Base-by-base conservation (phyloP, 805 yeast genomes). In the Barnettozyma populi region DNA sequence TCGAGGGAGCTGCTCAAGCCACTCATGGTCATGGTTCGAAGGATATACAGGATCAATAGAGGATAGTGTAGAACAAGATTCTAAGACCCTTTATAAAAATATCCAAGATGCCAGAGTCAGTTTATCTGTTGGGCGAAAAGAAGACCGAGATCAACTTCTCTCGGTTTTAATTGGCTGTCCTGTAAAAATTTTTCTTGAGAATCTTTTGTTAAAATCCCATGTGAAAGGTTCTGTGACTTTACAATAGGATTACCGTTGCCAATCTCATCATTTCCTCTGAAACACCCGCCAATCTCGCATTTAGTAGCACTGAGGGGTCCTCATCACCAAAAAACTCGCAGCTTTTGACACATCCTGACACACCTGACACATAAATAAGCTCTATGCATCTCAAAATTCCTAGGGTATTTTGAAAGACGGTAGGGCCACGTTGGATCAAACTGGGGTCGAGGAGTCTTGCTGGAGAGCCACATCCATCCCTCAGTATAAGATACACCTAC, bases 351-450 rank as follows among this genome's bases (percentile, higher is more conserved):
- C 27, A 37, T 37, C 11, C 27, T 37, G 29, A 13, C 41, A 37
- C 41, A 37, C 11, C 27, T 37, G 29, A 13, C 41, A 37, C 41
- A 37, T 20, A 37, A 19, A 16, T 18, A 11, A 7, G 21, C 3
- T 21, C 14, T 37, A 37, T 37, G 41, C 41, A 23, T 21, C 24
- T 37, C 27, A 8, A 37, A 37, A 37, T 37, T 37, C 41, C 41
- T 2, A 4, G 2, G 41, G 41, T 21, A 37, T 37, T 37, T 37
- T 29, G 25, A 37, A 7, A 20, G 10, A 21, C 3, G 37, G 37
- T 35, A 9, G 13, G 37, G 37, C 37, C 37, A 35, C 37, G 8
- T 11, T 29, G 4, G 13, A 4, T 29, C 13, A 16, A 13, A 29
- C 32, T 16, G 11, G 13, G 29, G 11, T 9, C 13, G 5, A 23